phyloP scores from a whole-genome alignment of 169 alveolate species.

The Babesia gibsoni region DNA sequence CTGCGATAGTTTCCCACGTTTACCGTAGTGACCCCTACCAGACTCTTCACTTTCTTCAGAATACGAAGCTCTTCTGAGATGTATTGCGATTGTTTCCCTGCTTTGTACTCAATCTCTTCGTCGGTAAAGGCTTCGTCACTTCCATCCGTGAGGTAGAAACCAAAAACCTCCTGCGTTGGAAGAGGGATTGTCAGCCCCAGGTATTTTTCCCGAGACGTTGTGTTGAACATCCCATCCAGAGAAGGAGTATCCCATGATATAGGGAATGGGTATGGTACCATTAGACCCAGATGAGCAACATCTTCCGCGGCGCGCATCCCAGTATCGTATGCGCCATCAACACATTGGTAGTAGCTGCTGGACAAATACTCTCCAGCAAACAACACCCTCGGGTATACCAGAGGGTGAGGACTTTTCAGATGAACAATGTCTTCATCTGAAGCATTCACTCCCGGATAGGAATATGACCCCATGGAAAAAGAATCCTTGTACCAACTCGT shows the following conservation, averaged over 20 bases:
- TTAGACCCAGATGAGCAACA: conserved; percentile 66
- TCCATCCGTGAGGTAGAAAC: conserved; percentile 77
- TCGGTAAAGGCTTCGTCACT: conserved; percentile 74
- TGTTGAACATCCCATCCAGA: conserved; percentile 60
- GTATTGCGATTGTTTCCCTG: neutral
- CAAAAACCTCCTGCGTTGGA: conserved; percentile 45
- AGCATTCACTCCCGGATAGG: conserved; percentile 70
- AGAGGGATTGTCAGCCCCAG: conserved; percentile 66
- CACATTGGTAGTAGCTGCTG: conserved; percentile 73
- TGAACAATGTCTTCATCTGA: conserved; percentile 72
- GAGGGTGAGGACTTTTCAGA: conserved; percentile 74
- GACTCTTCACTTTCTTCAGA: neutral
- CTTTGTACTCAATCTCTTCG: conserved; percentile 8
- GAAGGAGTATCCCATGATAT: conserved; percentile 16
- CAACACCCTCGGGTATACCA: conserved; percentile 63
- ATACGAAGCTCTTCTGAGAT: conserved; percentile 1
- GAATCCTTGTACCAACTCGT: conserved; percentile 74
- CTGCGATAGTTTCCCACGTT: neutral
- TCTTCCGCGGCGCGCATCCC: conserved; percentile 80
- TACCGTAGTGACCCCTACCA: neutral
- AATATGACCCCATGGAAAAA: conserved; percentile 71
- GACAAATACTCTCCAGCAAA: conserved; percentile 76
- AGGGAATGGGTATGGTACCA: conserved; percentile 44
- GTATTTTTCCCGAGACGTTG: conserved; percentile 55
- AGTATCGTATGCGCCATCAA: conserved; percentile 77